Percentiles rank a stretch among this genome's conserved stretches.
Conservation (phyloP, 2,329 filamentous ascomycete genomes). For the Geosmithia flava region DNA sequence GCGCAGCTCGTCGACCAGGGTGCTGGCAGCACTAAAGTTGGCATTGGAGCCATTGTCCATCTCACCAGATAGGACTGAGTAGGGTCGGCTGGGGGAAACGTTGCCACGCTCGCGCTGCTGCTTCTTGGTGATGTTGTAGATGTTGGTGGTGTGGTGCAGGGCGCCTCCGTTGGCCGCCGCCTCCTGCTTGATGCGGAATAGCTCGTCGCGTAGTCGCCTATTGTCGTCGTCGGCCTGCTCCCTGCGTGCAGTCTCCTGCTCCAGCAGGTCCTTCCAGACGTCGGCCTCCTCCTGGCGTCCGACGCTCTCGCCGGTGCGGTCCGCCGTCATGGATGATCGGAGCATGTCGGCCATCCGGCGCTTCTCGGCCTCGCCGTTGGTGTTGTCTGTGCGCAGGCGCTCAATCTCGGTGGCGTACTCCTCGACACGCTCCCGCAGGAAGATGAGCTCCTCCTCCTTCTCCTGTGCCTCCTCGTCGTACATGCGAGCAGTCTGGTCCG, state of each 20-base stretch:
- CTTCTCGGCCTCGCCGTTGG: constrained; percentile 75
- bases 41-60: constrained; percentile 33
- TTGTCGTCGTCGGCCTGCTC: constrained; percentile 90
- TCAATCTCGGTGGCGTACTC: constrained; percentile 77
- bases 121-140: constrained; percentile 52
- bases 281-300: constrained; percentile 55
- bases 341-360: constrained; percentile 75
- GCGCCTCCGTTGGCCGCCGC: constrained; percentile 22
- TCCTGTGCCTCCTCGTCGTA: constrained; percentile 51
- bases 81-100: constrained; percentile 34
- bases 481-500: constrained; percentile 41
- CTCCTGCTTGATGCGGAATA: constrained; percentile 59
- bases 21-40: constrained; percentile 46
- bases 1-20: constrained; percentile 64
- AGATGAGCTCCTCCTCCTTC: constrained; percentile 75
- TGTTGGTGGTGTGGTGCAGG: constrained; percentile 50
- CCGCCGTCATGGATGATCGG: constrained; percentile 30
- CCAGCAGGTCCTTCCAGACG: constrained; percentile 89
- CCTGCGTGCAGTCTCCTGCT: constrained; percentile 78
- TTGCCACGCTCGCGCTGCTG: constrained; percentile 21
- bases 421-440: constrained; percentile 74
- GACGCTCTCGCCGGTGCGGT: constrained; percentile 34
- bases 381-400: constrained; percentile 62
- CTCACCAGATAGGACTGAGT: constrained; percentile 36
- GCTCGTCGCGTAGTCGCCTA: constrained; percentile 69